Evolutionary conservation across 1,284 basidiomycete genomes (phyloP).

Genomic region (Bjerkandera adusta): DNA sequence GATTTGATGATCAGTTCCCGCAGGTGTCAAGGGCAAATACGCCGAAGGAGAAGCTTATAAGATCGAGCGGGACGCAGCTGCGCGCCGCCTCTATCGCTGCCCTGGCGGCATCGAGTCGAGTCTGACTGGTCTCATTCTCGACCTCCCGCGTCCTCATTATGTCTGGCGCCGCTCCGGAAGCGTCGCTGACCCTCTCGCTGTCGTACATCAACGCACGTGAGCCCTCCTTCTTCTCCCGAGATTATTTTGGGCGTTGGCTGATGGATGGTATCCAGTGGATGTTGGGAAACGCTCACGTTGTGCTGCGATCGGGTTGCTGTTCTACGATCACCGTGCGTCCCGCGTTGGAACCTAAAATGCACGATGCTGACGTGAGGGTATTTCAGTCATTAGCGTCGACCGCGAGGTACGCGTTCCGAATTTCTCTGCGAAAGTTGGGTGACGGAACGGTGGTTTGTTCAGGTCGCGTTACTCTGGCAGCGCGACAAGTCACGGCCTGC

Average conservation of each 20-base stretch:
- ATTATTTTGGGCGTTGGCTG: not conserved
- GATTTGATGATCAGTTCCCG: no score
- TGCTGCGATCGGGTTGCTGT: slow-evolving; percentile 13
- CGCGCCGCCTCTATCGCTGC: no score
- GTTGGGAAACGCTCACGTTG: slow-evolving; percentile 12
- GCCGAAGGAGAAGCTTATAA: no score
- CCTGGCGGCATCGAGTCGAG: no score
- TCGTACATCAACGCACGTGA: slow-evolving; percentile 9
- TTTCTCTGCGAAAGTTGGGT: not conserved
- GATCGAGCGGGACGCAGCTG: no score
- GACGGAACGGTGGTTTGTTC: not conserved
- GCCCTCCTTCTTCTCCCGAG: no score
- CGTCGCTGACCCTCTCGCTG: slow-evolving; percentile 1
- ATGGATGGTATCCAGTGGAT: slow-evolving; percentile 3
- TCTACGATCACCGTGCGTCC: slow-evolving; percentile 13
- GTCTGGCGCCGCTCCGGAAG: no score
- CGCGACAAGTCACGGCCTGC: slow-evolving; percentile 16
- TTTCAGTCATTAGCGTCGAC: slow-evolving; percentile 10
- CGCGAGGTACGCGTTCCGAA: slow-evolving; percentile 1
- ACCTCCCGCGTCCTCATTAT: no score
- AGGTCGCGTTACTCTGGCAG: slow-evolving; percentile 19
- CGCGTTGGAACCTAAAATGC: not conserved
- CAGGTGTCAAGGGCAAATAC: no score
- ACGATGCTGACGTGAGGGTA: not conserved
- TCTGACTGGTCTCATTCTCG: no score